These are phyloP conservation scores for Curvularia verruculosa DNA, from an alignment of 2,329 filamentous ascomycete genomes.

Conservation along the genomic window DNA sequence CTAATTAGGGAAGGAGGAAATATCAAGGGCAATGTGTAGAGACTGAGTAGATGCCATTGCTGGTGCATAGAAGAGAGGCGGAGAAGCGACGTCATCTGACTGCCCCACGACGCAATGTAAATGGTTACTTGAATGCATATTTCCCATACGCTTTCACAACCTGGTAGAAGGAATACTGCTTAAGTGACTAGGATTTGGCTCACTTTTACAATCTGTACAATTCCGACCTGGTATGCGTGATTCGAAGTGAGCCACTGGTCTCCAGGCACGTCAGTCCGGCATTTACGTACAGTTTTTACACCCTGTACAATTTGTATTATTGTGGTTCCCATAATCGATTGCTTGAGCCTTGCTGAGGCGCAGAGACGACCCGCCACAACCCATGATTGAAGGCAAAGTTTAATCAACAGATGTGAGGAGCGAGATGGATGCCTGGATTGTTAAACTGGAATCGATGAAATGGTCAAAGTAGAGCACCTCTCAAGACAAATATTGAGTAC, in stretches of 20 bases:
- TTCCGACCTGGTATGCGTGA: conserved; percentile 1
- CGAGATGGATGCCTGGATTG: not conserved
- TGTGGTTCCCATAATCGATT: conserved; percentile 4
- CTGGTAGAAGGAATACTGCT: not conserved
- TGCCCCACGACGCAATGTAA: not conserved
- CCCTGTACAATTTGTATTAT: conserved; percentile 11
- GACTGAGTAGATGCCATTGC: not conserved
- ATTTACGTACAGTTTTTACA: conserved; percentile 9
- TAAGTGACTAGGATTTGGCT: not conserved
- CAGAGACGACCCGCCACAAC: conserved; percentile 3
- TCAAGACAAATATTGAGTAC: not conserved
- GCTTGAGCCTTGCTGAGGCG: not conserved
- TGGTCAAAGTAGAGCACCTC: not conserved
- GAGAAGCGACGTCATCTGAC: not conserved
- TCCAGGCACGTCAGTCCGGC: not conserved
- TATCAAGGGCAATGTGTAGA: not conserved
- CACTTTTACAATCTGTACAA: conserved; percentile 12
- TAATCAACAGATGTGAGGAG: not conserved
- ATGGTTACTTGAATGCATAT: not conserved
- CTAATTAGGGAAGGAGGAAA: not conserved
- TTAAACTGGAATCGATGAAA: not conserved
- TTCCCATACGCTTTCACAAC: not conserved
- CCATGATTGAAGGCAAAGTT: not conserved
- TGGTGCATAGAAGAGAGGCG: not conserved
- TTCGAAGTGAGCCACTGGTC: not conserved